A percentile compares a stretch with the other conserved stretches of the same genome.
Conservation (phyloP, 139 green algal species). For the Coelastrella sp. region DNA sequence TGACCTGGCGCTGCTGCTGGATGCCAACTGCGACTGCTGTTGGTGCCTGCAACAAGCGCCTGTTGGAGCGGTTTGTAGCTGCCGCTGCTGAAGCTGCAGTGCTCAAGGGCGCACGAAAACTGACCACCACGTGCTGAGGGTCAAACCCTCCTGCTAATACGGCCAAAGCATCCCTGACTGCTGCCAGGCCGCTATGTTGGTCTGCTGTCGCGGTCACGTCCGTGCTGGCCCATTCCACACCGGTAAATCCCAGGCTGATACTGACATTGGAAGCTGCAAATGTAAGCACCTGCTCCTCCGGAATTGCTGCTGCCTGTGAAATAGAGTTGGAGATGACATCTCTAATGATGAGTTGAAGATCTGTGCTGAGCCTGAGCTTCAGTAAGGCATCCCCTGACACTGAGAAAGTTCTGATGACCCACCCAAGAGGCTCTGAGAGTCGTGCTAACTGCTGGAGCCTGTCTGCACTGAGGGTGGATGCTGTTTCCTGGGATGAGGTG, state of each 20-base stretch:
- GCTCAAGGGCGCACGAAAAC: neutral
- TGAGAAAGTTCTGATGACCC: conserved; percentile 5
- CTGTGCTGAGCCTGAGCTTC: conserved; percentile 8
- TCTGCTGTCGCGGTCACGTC: neutral
- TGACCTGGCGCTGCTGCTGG: neutral
- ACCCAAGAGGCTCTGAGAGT: neutral
- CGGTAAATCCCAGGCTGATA: neutral
- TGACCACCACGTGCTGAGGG: conserved; percentile 3
- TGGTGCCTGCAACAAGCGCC: neutral
- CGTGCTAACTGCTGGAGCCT: neutral
- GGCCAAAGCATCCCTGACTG: conserved; percentile 14
- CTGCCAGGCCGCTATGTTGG: neutral
- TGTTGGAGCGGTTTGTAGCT: neutral
- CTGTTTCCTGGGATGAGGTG: neutral
- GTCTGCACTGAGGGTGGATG: neutral
- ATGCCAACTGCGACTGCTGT: neutral
- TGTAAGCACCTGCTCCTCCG: neutral
- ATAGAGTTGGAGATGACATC: conserved; percentile 24
- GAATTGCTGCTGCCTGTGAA: neutral
- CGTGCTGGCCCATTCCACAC: neutral
- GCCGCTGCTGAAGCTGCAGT: conserved; percentile 28
- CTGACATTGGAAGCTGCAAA: conserved; percentile 28
- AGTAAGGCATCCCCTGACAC: conserved; percentile 10
- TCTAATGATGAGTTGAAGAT: conserved; percentile 21
- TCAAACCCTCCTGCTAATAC: conserved; percentile 15